Percentiles rank a stretch among this genome's conserved stretches.
These are phyloP conservation scores for Echinochloa phyllopogon DNA, from an alignment of 176 grass and related monocot genomes.

Conservation along the genomic window DNA sequence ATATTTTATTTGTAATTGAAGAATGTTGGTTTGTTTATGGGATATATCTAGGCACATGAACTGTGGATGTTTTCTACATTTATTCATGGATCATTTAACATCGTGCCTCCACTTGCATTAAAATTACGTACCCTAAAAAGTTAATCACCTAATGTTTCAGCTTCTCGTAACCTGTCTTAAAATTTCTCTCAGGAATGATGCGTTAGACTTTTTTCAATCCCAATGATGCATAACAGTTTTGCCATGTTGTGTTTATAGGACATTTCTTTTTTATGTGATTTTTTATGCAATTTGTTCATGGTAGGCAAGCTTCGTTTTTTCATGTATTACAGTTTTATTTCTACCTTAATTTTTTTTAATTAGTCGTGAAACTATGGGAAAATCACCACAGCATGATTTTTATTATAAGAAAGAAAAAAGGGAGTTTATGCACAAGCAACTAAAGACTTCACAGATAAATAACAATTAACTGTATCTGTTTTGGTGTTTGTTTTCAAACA, in stretches of 20 bases:
- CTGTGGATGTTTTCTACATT: neutral
- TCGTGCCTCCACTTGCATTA: neutral
- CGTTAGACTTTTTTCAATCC: neutral
- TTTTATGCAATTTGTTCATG: constrained; percentile 14
- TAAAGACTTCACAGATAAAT: no score
- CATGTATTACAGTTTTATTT: neutral
- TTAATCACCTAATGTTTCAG: neutral
- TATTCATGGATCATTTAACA: neutral
- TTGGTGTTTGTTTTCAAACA: neutral
- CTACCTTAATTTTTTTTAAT: neutral
- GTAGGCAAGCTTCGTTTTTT: neutral
- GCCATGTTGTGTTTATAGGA: neutral
- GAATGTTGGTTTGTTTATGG: neutral
- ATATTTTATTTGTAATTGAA: neutral
- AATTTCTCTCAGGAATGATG: neutral
- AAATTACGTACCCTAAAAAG: neutral
- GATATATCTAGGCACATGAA: neutral
- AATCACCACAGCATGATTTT: no score
- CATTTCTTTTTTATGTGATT: neutral
- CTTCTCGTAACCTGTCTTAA: neutral
- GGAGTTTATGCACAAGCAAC: no score
- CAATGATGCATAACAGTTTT: neutral
- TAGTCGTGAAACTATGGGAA: no score
- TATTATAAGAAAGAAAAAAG: no score
- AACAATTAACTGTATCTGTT: no score